Evolutionary conservation across 2,329 filamentous ascomycete species (phyloP), one percentile per base, ranked within the genome.

Genomic region (Cyclaneusma minus): DNA sequence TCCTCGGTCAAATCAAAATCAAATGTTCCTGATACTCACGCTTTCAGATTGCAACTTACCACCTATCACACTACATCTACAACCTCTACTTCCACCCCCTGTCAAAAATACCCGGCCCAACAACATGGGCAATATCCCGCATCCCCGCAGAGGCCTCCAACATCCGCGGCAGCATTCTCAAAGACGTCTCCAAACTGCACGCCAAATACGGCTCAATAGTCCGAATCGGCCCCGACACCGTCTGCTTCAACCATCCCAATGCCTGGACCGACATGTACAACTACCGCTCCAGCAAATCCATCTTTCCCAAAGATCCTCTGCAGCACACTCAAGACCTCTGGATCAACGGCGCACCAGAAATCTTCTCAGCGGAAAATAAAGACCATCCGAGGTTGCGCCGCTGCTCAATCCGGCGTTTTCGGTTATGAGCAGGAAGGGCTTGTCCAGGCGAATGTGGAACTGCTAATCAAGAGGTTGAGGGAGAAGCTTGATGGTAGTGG

Each of bases 121-220:
- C 21, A 9, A 13, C 17, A n/a, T 39, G 35, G 18, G 31, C 33
- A 3, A 10, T n/a, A 4, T 35, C 34, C 5, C 28, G 36, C 8
- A 24, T 41, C 4, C 29, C 34, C 15, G 32, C 28, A 15, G 33
- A 36, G 7, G 33, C 30, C 12, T n/a, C n/a, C n/a, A n/a, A n/a
- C n/a, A n/a, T n/a, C n/a, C n/a, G n/a, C 3, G 47, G 49, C 13
- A 39, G 35, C 8, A 30, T 48, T 3, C 35, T 40, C 12, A 41
- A 40, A 15, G 38, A 45, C 27, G 31, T 49, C 25, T 39, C 41
- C 29, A 22, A 32, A 11, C 39, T 58, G 9, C 55, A 59, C 37
- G 34, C 43, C 5, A 33, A 42, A 21, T 58, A 59, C 34, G 60
- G 60, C 4, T 45, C 29, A 11, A 29, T 43, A 7, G 37, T 47